Percentiles rank a stretch among this genome's conserved stretches.
Evolutionary conservation across 768 basidiomycete species (phyloP).

Genomic region (Neoboletus subvelutipes): DNA sequence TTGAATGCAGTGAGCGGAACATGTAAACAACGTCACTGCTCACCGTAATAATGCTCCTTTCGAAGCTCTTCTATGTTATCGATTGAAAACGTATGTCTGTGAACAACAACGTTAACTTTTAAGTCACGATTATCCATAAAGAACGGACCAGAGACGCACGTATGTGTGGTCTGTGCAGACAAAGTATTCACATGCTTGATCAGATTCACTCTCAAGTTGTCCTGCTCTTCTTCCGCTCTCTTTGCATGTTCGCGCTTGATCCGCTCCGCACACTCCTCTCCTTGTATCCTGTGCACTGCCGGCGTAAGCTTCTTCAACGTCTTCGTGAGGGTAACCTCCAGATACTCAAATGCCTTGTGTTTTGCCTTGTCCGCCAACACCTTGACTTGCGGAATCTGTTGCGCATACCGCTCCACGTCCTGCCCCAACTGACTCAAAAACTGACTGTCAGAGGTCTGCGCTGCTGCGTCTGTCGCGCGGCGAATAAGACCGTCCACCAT

Average conservation of each 20-base stretch:
- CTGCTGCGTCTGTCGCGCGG: not conserved
- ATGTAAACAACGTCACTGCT: not conserved
- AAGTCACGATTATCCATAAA: not conserved
- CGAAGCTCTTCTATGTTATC: not conserved
- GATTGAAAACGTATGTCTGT: slow-evolving; percentile 15
- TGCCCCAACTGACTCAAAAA: slow-evolving; percentile 13
- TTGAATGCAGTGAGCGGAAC: not conserved
- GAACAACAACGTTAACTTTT: not conserved
- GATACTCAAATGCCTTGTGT: not conserved
- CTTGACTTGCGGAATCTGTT: not conserved
- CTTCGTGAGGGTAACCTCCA: not conserved
- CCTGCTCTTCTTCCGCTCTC: slow-evolving; percentile 8
- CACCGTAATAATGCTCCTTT: not conserved
- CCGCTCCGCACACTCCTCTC: not conserved
- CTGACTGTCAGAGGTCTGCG: slow-evolving; percentile 10
- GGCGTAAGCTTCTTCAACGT: slow-evolving; percentile 10
- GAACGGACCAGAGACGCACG: slow-evolving; percentile 7
- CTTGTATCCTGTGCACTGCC: slow-evolving; percentile 10
- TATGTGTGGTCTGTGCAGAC: slow-evolving; percentile 1
- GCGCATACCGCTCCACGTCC: not conserved
- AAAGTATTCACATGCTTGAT: slow-evolving; percentile 20
- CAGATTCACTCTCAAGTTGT: slow-evolving; percentile 12
- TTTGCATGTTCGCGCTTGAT: slow-evolving; percentile 1
- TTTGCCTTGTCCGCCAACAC: not conserved
- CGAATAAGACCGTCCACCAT: slow-evolving; percentile 4